phyloP scores from a whole-genome alignment of 768 basidiomycete species.

The Lactifluus subvellereus region DNA sequence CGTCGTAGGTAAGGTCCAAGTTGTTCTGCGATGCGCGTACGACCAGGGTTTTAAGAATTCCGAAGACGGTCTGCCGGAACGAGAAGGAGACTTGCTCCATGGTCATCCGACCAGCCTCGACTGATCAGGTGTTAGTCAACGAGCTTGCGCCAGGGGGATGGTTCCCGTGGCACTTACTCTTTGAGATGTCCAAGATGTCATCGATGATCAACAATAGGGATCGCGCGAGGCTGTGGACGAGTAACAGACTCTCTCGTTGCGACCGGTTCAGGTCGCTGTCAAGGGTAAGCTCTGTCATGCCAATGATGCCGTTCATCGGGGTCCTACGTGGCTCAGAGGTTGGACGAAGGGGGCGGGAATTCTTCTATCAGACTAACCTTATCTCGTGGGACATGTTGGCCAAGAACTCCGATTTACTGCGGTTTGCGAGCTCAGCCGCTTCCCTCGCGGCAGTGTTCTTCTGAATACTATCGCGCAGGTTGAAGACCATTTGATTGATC shows the following conservation, averaged over 20 bases:
- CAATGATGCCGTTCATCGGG: conserved; percentile 99
- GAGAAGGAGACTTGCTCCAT: conserved; percentile 99
- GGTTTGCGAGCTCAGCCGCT: conserved; percentile 96
- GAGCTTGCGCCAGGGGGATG: neutral
- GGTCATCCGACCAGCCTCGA: conserved; percentile 99
- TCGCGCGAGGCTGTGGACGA: conserved; percentile 91
- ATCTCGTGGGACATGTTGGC: conserved; percentile 99
- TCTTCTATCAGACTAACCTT: conserved; percentile 41
- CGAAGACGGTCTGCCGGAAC: conserved; percentile 93
- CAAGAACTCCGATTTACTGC: conserved; percentile 95
- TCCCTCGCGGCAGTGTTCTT: conserved; percentile 98
- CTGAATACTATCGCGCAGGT: conserved; percentile 92
- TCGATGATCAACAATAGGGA: conserved; percentile 95
- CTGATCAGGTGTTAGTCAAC: conserved; percentile 37
- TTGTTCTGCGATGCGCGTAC: conserved; percentile 97
- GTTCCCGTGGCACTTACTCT: conserved; percentile 59
- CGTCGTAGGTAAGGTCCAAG: conserved; percentile 92
- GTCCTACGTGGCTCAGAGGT: conserved; percentile 49
- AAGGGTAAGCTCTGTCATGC: conserved; percentile 98
- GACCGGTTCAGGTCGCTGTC: conserved; percentile 93
- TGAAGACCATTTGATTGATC: conserved; percentile 99
- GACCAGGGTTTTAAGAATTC: conserved; percentile 95
- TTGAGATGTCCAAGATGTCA: conserved; percentile 98
- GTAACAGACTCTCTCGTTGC: conserved; percentile 90
- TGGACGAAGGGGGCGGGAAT: neutral